Evolutionary conservation across 805 yeast genomes (phyloP).

Genomic region (Starmera caribaea): DNA sequence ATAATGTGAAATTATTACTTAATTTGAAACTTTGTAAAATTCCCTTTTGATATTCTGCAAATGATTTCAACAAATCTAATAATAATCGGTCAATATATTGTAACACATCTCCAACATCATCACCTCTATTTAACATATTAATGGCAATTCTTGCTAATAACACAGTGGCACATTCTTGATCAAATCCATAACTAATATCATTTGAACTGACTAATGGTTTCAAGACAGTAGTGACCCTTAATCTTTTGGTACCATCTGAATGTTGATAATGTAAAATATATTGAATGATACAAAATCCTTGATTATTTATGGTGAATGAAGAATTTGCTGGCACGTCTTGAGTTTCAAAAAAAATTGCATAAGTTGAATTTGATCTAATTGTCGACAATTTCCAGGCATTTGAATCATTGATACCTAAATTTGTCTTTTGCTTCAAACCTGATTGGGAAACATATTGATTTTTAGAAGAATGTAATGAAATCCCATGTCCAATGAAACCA

Average conservation of each 20-base stretch:
- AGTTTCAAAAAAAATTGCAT: constrained; percentile 48
- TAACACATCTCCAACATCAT: constrained; percentile 29
- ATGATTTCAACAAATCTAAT: constrained; percentile 36
- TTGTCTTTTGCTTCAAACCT: constrained; percentile 6
- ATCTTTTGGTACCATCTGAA: constrained; percentile 43
- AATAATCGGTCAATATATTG: constrained; percentile 40
- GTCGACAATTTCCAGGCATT: constrained; percentile 53
- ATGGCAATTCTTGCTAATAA: constrained; percentile 47
- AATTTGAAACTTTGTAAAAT: constrained; percentile 39
- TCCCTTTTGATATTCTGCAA: constrained; percentile 38
- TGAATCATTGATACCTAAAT: constrained; percentile 39
- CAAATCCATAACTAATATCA: constrained; percentile 40
- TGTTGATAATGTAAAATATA: constrained; percentile 56
- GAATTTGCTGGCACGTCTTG: constrained; percentile 9
- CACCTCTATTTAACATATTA: constrained; percentile 19
- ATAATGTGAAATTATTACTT: constrained; percentile 37
- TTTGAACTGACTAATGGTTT: constrained; percentile 30
- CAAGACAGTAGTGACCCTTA: constrained; percentile 52
- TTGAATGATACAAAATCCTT: constrained; percentile 33
- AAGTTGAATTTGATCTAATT: constrained; percentile 47
- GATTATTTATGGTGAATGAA: constrained; percentile 4
- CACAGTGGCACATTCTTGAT: constrained; percentile 63
- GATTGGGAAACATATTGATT: constrained; percentile 11
- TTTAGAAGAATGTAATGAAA: constrained; percentile 28
- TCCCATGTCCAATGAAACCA: constrained; percentile 58